Evolutionary conservation across 306 rosid species (phyloP).

Genomic region (Vicia sativa): DNA sequence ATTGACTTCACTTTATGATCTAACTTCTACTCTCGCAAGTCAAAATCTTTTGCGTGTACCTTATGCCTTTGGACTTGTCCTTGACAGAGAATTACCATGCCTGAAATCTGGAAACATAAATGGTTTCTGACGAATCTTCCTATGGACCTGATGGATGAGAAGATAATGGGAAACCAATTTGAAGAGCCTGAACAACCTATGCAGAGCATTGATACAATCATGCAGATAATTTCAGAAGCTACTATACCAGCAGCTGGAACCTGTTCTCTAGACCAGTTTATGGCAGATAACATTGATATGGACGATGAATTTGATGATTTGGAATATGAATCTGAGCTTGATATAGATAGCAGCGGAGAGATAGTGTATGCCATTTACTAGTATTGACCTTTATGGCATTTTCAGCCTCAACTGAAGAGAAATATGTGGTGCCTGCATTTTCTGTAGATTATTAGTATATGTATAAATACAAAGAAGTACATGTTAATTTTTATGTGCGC

Average conservation of each 20-base stretch:
- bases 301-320: slow-evolving; percentile 82
- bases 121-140: slow-evolving; percentile 95
- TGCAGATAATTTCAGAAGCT: slow-evolving; percentile 96
- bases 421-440: slow-evolving; percentile 32
- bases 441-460: slow-evolving; percentile 39
- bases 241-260: slow-evolving; percentile 79
- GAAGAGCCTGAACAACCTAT: slow-evolving; percentile 91
- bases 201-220: slow-evolving; percentile 80
- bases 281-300: slow-evolving; percentile 61
- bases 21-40: slow-evolving; percentile 19
- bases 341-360: slow-evolving; percentile 91
- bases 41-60: background rate
- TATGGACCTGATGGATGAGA: slow-evolving; percentile 77
- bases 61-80: slow-evolving; percentile 34
- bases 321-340: slow-evolving; percentile 84
- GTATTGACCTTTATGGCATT: slow-evolving; percentile 10
- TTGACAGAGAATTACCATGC: slow-evolving; percentile 80
- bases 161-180: slow-evolving; percentile 62
- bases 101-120: slow-evolving; percentile 73
- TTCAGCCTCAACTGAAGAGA: slow-evolving; percentile 31
- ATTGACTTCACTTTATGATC: slow-evolving; percentile 20
- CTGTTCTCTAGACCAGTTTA: slow-evolving; percentile 50
- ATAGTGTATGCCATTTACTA: slow-evolving; percentile 83
- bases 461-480: slow-evolving; percentile 35
- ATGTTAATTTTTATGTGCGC: slow-evolving; percentile 40